Evolutionary conservation across 176 grass and related monocot species (phyloP).

Genomic region (Poa pratensis): DNA sequence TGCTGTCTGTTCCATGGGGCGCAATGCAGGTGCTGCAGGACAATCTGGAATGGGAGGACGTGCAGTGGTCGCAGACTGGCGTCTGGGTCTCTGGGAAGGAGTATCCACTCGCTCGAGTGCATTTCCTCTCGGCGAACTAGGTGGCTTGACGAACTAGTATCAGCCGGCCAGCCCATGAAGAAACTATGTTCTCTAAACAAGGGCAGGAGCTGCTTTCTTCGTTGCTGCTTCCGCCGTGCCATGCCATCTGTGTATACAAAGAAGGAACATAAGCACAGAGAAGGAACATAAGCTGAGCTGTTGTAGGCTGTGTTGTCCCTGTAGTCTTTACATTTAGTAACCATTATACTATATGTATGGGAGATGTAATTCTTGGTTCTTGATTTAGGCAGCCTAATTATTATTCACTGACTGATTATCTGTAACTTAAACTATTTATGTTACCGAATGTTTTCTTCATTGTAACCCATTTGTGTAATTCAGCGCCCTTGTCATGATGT

Average conservation of each 20-base stretch:
- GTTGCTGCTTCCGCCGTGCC: not conserved
- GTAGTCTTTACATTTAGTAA: slow-evolving; percentile 20
- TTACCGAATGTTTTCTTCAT: not conserved
- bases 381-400: not conserved
- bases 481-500: not conserved
- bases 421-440: not conserved
- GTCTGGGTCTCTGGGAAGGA: slow-evolving; percentile 91
- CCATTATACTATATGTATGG: slow-evolving; percentile 7
- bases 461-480: not conserved
- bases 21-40: slow-evolving; percentile 75
- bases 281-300: slow-evolving; percentile 7
- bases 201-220: not conserved
- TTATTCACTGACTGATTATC: not conserved
- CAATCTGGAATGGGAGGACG: slow-evolving; percentile 94
- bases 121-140: slow-evolving; percentile 80
- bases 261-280: not conserved
- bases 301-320: slow-evolving; percentile 36
- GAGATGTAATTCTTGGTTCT: slow-evolving; percentile 26
- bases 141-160: not conserved
- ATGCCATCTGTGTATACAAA: slow-evolving; percentile 14
- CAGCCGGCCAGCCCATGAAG: slow-evolving; percentile 7
- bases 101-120: slow-evolving; percentile 77
- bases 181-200: not conserved
- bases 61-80: slow-evolving; percentile 89
- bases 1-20: not conserved